Evolutionary conservation across 1,284 basidiomycete species (phyloP).

Genomic region (Volvariella surrecta): DNA sequence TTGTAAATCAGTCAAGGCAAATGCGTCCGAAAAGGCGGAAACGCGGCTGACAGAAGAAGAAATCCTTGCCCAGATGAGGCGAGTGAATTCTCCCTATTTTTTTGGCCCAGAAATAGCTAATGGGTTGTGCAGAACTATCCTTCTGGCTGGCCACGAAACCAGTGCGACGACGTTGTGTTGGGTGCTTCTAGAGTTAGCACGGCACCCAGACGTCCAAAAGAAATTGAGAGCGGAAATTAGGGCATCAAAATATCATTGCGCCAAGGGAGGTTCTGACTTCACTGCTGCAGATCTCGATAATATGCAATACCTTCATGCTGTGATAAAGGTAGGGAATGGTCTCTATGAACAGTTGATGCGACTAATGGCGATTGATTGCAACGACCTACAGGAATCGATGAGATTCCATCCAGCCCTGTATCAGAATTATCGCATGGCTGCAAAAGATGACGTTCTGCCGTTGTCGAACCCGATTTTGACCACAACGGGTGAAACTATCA

Average conservation of each 20-base stretch:
- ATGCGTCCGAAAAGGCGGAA: conserved; percentile 28
- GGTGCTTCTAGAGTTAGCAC: conserved; percentile 32
- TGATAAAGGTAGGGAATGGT: conserved; percentile 30
- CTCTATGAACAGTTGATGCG: background rate
- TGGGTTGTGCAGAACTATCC: too few species aligned
- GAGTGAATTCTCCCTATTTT: too few species aligned
- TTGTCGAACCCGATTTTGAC: conserved; percentile 26
- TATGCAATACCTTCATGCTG: conserved; percentile 34
- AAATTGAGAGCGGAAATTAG: conserved; percentile 31
- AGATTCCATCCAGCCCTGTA: conserved; percentile 36
- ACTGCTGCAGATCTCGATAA: conserved; percentile 31
- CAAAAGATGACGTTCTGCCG: conserved; percentile 27
- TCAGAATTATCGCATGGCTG: conserved; percentile 32
- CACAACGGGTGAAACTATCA: conserved; percentile 21
- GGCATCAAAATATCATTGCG: conserved; percentile 21
- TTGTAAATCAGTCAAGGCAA: conserved; percentile 29
- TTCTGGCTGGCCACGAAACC: conserved; percentile 35
- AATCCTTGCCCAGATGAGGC: conserved; percentile 35
- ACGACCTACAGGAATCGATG: conserved; percentile 29
- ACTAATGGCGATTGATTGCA: background rate
- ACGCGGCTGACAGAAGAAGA: conserved; percentile 32
- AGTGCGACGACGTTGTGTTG: conserved; percentile 33
- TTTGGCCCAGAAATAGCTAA: too few species aligned
- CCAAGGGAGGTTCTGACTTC: conserved; percentile 28
- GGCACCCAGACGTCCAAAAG: conserved; percentile 26